Evolutionary conservation across 768 basidiomycete genomes (phyloP).

Genomic region (Amanita pseudoporphyria): DNA sequence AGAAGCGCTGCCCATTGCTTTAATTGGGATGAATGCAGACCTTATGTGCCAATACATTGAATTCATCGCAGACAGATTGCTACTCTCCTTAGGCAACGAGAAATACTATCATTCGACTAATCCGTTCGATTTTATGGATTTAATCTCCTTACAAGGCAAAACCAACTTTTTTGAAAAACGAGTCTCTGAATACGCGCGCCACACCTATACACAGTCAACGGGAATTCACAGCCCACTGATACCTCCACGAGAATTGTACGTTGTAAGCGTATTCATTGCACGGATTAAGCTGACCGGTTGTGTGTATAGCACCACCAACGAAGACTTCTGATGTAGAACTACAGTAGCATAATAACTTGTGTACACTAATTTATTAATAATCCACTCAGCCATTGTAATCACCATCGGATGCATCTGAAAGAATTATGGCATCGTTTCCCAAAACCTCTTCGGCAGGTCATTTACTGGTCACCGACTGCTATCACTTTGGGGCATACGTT

Average conservation of each 20-base stretch:
- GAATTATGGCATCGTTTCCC: constrained; percentile 1
- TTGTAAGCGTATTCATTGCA: constrained; percentile 15
- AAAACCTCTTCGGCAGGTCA: not conserved
- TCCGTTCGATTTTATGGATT: constrained; percentile 83
- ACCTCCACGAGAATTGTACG: not conserved
- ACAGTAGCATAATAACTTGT: not conserved
- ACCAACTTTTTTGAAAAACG: constrained; percentile 92
- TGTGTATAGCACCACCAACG: not conserved
- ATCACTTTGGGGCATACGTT: constrained; percentile 1
- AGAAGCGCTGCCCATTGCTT: constrained; percentile 79
- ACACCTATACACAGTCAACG: constrained; percentile 19
- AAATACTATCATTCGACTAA: constrained; percentile 69
- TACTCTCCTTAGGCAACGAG: constrained; percentile 77
- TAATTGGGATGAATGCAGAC: constrained; percentile 90
- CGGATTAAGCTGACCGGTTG: not conserved
- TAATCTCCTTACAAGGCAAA: constrained; percentile 86
- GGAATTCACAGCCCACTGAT: not conserved
- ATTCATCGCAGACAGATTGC: constrained; percentile 85
- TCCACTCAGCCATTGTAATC: not conserved
- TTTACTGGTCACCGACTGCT: constrained; percentile 6
- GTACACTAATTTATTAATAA: not conserved
- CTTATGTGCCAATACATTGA: constrained; percentile 94
- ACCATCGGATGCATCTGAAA: too few species aligned
- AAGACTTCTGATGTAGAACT: not conserved
- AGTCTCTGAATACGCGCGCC: constrained; percentile 67